Evolutionary conservation across 495 filamentous ascomycete genomes (phyloP), one percentile per base, ranked within the genome.

Genomic region (Xylaria scruposa): DNA sequence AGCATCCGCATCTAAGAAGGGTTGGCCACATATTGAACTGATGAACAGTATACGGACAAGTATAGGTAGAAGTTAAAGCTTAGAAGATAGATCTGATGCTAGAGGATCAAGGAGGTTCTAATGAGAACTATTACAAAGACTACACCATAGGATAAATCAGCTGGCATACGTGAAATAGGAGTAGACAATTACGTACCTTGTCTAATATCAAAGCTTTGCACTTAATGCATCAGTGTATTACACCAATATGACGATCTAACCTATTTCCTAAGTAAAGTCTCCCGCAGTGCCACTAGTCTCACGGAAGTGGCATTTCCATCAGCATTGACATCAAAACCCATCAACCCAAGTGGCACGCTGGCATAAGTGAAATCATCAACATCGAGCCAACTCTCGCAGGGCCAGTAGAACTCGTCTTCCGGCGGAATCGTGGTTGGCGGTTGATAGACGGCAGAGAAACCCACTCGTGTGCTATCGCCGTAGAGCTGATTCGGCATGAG

Each of bases 311-410:
- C 82, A 67, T 74, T 79, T 17, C 82, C 79, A 47, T 78, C 56
- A n/a, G 60, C 64, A 61, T 78, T 73, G 17, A 81, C 67, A 40
- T 82, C 73, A 76, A 84, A 83, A 2, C 81, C 76, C 66, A 83
- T 81, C 29, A 81, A 69, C 36, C 73, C 73, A 21, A 78, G 63
- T 13, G 74, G 72, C 21, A 77, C 53, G n/a, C 73, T 78, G 24
- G 66, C 75, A 64, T 78, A 83, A 9, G 68, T 71, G 12, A 64
- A 54, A 33, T 51, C 51, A 46, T 58, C 68, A n/a, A 59, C 38
- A 29, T 66, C 70, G 26, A 75, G 67, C 19, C 63, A 72, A 36
- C 33, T 70, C 31, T 73, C 58, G 47, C 79, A 76, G 10, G 77
- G 69, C 47, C 75, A 77, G n/a, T 54, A 61, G 2, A 19, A 63